Evolutionary conservation across 176 grass and related monocot genomes (phyloP), one percentile per base, ranked within the genome.

Genomic region (Phoenix dactylifera): DNA sequence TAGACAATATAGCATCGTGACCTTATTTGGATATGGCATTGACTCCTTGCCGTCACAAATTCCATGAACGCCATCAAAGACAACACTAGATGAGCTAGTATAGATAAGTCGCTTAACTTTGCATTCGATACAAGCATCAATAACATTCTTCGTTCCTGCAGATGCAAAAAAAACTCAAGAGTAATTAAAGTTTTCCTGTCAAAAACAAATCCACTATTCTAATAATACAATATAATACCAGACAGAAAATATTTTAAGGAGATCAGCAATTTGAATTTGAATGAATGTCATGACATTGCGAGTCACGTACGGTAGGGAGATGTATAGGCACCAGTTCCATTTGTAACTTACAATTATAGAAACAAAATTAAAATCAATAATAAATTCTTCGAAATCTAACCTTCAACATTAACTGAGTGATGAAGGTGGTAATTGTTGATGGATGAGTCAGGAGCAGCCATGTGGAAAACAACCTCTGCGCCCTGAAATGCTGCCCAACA

Each of bases 381-480:
- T 35, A 15, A 59, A 59, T 16, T 24, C 28, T 32, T 53, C 39
- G 67, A 30, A 57, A 70, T 55, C 67, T 50, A 79, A 92, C 93
- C 93, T 64, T 92, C 84, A 15, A 98, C 88, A 62, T 98, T 98
- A 67, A 98, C 93, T 63, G 84, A 85, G 76, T 88, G 88, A 80
- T 98, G 93, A 83, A 98, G 93, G 39, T 89, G 81, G 74, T 88
- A 88, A 63, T 88, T 98, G 81, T 98, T 98, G 66, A 98, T 89
- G 35, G 93, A 98, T 54, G 93, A 98, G 68, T 98, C 93, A 29
- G 93, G 93, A 69, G 93, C 93, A 65, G 93, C 93, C 93, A 98
- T 98, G 69, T 98, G 92, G 77, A 88, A 97, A 70, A 97, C 87
- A 65, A 85, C 84, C 80, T 91, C 87, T 50, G 76, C 81, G 18